A percentile compares a stretch with the other conserved stretches of the same genome.
phyloP scores from a whole-genome alignment of 1,284 basidiomycete species.

The Rhodotorula sp. region DNA sequence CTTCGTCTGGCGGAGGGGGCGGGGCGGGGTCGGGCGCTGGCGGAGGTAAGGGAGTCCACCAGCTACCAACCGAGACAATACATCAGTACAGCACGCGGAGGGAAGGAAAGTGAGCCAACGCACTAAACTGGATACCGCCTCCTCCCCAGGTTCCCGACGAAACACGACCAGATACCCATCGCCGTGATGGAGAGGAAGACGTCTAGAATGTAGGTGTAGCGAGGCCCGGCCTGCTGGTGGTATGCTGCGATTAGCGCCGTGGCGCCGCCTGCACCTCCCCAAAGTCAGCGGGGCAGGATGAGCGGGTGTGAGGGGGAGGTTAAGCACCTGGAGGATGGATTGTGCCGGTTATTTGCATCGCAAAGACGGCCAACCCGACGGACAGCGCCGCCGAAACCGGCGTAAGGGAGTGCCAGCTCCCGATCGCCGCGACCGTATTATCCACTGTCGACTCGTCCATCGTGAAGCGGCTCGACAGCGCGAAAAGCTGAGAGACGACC shows the following conservation, averaged over 20 bases:
- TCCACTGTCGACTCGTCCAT: not conserved
- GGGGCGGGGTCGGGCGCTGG: not conserved
- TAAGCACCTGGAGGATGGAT: constrained; percentile 32
- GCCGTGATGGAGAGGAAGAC: constrained; percentile 21
- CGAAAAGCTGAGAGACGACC: constrained; percentile 29
- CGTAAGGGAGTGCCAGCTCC: constrained; percentile 13
- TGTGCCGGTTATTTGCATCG: constrained; percentile 37
- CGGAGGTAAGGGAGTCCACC: not conserved
- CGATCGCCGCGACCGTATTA: constrained; percentile 1
- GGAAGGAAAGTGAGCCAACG: not conserved
- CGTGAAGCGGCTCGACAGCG: constrained; percentile 13
- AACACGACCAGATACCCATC: constrained; percentile 28
- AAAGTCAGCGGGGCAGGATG: too few relatives aligned
- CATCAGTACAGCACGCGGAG: too few relatives aligned
- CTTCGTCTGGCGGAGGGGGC: not conserved
- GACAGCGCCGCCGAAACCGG: constrained; percentile 23
- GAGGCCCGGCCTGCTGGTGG: constrained; percentile 3
- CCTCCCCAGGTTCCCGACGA: constrained; percentile 34
- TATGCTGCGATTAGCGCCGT: constrained; percentile 34
- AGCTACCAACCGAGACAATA: not conserved
- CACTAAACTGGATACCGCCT: constrained; percentile 29
- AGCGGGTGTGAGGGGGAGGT: not conserved
- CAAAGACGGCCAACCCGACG: constrained; percentile 11
- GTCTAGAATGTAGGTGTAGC: constrained; percentile 32
- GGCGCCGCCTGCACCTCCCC: constrained; percentile 10